Base-by-base conservation (phyloP, 2,329 filamentous ascomycete genomes). In the Fusarium pseudograminearum region DNA sequence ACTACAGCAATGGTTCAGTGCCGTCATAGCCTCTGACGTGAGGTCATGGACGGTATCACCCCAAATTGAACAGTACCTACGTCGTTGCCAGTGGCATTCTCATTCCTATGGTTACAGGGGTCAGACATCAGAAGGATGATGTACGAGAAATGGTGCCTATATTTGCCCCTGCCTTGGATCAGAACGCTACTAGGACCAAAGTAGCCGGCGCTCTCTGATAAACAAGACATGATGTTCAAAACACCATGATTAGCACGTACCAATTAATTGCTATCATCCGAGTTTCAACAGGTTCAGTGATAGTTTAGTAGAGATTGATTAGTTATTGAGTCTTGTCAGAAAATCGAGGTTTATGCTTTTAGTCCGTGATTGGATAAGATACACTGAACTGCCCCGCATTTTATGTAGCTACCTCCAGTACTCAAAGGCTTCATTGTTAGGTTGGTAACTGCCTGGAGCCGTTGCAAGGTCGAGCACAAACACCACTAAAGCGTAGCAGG, bases 91-190 rank as follows among this genome's bases (percentile, higher is more conserved):
- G 46, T 65, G 53, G 46, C 41, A 42, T 48, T 48, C 24, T 41
- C 47, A 65, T 66, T 61, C 62, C 61, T 41, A 22, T 28, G 28
- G 44, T 33, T 55, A 50, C 61, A 65, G 54, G 54, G 55, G 52
- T 36, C 15, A n/a, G 38, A 45, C 42, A 65, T 15, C 45, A 65
- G 26, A 55, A 26, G 28, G 61, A 65, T 65, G 62, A 65, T 61
- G 62, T 61, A 55, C 31, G 14, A 34, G 57, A 42, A 51, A 60
- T 56, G 46, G 55, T 61, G 40, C 42, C 48, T 51, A 41, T 50
- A 44, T 66, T 66, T 47, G 62, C 62, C 62, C 55, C 61, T 66
- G 62, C 62, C 62, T 66, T 66, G 61, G 38, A 55, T 40, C 30
- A 45, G 61, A 34, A 65, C 20, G n/a, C 41, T 59, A 26, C 62